phyloP scores from a whole-genome alignment of 2,329 filamentous ascomycete genomes.

The Leptodontidium sp. region DNA sequence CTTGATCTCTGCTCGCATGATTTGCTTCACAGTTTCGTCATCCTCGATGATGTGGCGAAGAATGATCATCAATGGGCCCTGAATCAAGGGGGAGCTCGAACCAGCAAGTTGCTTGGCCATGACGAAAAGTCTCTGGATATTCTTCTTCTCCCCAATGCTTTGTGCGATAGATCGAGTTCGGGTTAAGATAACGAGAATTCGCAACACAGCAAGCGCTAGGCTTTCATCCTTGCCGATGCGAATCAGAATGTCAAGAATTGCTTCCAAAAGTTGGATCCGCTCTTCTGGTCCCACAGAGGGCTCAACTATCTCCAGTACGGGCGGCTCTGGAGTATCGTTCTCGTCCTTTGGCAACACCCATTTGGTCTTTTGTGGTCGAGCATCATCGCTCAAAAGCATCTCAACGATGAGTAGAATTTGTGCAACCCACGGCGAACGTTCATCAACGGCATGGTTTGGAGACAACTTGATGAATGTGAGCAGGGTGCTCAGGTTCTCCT shows the following conservation, averaged over 20 bases:
- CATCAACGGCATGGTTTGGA: slow-evolving; percentile 72
- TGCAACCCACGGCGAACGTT: slow-evolving; percentile 90
- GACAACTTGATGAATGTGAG: slow-evolving; percentile 80
- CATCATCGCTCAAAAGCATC: slow-evolving; percentile 87
- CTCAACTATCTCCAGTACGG: slow-evolving; percentile 67
- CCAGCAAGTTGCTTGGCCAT: slow-evolving; percentile 94
- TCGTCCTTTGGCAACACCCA: slow-evolving; percentile 69
- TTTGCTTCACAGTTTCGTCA: slow-evolving; percentile 86
- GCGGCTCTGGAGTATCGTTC: slow-evolving; percentile 57
- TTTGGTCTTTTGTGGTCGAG: slow-evolving; percentile 76
- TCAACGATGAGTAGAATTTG: slow-evolving; percentile 91
- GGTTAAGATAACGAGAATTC: slow-evolving; percentile 88
- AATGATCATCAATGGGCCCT: slow-evolving; percentile 73
- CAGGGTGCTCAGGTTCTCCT: slow-evolving; percentile 78
- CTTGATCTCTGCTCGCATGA: slow-evolving; percentile 90
- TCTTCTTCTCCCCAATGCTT: slow-evolving; percentile 83
- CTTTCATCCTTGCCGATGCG: slow-evolving; percentile 87
- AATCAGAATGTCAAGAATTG: slow-evolving; percentile 84
- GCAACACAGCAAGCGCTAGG: slow-evolving; percentile 81
- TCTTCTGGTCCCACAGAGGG: slow-evolving; percentile 70
- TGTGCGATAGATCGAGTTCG: slow-evolving; percentile 78
- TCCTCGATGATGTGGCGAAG: slow-evolving; percentile 95
- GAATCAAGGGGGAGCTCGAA: slow-evolving; percentile 77
- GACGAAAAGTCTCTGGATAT: slow-evolving; percentile 88
- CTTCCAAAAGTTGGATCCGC: slow-evolving; percentile 75